A percentile compares a stretch with the other conserved stretches of the same genome.
phyloP scores from a whole-genome alignment of 805 yeast genomes.

The Candida bentonensis region DNA sequence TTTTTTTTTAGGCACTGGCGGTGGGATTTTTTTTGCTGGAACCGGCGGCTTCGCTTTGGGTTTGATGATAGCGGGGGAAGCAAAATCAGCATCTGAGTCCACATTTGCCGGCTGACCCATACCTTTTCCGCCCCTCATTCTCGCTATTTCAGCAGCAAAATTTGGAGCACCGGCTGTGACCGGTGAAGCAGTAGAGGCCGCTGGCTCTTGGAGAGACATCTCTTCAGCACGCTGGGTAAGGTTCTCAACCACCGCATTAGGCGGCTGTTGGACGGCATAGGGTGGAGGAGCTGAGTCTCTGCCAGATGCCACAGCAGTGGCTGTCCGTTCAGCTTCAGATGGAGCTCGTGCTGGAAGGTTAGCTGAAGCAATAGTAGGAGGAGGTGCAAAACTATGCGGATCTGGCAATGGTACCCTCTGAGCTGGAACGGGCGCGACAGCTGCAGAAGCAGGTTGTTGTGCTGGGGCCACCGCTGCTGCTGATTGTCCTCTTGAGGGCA shows the following conservation, averaged over 20 bases:
- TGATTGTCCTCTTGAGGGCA: conserved; percentile 3
- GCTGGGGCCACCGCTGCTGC: neutral
- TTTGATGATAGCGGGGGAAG: neutral
- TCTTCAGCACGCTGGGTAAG: neutral
- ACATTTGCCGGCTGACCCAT: neutral
- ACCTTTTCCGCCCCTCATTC: neutral
- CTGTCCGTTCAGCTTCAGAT: conserved; percentile 3
- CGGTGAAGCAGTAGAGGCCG: conserved; percentile 3
- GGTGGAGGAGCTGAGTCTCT: conserved; percentile 5
- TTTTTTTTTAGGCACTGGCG: conserved; percentile 2
- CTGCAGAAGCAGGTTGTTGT: conserved; percentile 3
- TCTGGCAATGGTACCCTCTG: conserved; percentile 3
- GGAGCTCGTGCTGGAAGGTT: conserved; percentile 4
- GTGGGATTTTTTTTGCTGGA: conserved; percentile 1
- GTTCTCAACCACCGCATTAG: conserved; percentile 2
- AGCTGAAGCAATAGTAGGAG: conserved; percentile 7
- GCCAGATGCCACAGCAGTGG: conserved; percentile 3
- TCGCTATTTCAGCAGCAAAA: neutral
- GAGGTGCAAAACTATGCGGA: neutral
- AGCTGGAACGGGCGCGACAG: neutral
- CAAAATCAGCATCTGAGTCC: neutral
- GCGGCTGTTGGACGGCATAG: conserved; percentile 14
- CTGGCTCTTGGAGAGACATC: conserved; percentile 1
- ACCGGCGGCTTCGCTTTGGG: conserved; percentile 1
- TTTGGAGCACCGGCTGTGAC: neutral